A percentile compares a stretch with the other conserved stretches of the same genome.
Evolutionary conservation across 106 monocot species (phyloP).

Genomic region (Dioscorea zingiberensis): DNA sequence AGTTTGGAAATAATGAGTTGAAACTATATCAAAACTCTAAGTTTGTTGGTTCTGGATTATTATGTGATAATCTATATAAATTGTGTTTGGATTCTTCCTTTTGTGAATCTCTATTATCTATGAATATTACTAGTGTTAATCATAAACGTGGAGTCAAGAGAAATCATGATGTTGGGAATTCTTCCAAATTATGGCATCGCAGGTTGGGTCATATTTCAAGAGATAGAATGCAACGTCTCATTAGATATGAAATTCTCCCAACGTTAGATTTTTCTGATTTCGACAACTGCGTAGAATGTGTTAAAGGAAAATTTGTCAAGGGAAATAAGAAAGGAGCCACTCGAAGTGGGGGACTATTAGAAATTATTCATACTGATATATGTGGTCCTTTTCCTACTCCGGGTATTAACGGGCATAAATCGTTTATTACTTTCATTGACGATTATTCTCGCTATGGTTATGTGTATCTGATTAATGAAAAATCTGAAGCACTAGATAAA

Average conservation of each 20-base stretch:
- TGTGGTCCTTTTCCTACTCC: slow-evolving; percentile 6
- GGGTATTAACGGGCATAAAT: neutral
- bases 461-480: neutral
- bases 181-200: slow-evolving; percentile 7
- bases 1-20: neutral
- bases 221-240: slow-evolving; percentile 1
- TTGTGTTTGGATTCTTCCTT: neutral
- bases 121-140: too few relatives aligned
- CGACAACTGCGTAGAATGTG: slow-evolving; percentile 2
- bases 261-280: slow-evolving; percentile 13
- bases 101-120: neutral
- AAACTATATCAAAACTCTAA: neutral
- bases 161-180: neutral
- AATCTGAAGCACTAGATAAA: neutral
- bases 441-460: neutral
- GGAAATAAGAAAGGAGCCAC: neutral
- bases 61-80: slow-evolving; percentile 1
- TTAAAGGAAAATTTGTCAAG: slow-evolving; percentile 12
- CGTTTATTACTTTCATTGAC: neutral
- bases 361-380: neutral
- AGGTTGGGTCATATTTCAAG: slow-evolving; percentile 16
- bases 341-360: neutral
- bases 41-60: neutral
- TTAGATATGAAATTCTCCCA: neutral
- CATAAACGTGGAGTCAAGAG: neutral